Conservation (phyloP, 2,329 filamentous ascomycete species). For the Aspergillus jensenii region DNA sequence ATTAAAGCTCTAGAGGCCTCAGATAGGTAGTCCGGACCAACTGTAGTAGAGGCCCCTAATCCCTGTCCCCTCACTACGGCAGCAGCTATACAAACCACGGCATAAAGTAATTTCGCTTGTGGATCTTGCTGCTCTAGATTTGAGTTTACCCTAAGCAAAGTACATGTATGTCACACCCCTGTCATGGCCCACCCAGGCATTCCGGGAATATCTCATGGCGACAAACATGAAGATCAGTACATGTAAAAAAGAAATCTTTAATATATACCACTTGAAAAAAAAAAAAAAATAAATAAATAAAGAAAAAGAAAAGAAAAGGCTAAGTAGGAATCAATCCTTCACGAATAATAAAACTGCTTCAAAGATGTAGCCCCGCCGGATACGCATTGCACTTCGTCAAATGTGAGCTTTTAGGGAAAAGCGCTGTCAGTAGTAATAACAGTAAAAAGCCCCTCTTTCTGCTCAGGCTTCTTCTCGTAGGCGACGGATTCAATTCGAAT, state of each 20-base stretch:
- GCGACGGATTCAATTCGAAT: neutral
- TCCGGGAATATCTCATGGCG: neutral
- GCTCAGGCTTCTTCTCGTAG: neutral
- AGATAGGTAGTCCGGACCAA: neutral
- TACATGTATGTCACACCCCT: neutral
- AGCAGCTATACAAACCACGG: neutral
- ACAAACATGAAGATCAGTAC: neutral
- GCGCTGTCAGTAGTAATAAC: neutral
- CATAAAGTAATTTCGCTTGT: neutral
- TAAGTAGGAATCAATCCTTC: neutral
- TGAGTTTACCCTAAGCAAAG: neutral
- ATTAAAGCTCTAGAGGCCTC: neutral
- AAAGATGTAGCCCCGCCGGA: neutral
- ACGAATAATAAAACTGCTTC: neutral
- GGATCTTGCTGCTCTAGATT: neutral
- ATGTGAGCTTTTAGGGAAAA: neutral
- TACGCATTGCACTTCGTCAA: neutral
- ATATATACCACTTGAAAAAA: neutral
- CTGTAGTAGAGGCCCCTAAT: neutral
- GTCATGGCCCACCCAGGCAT: neutral
- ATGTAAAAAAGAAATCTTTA: neutral
- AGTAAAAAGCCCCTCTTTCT: neutral
- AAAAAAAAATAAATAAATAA: too few relatives aligned
- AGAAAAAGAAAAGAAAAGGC: neutral
- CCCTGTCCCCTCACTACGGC: neutral